Evolutionary conservation across 345 rosid species (phyloP), one percentile per base, ranked within the genome.

Genomic region (Microthlaspi erraticum): DNA sequence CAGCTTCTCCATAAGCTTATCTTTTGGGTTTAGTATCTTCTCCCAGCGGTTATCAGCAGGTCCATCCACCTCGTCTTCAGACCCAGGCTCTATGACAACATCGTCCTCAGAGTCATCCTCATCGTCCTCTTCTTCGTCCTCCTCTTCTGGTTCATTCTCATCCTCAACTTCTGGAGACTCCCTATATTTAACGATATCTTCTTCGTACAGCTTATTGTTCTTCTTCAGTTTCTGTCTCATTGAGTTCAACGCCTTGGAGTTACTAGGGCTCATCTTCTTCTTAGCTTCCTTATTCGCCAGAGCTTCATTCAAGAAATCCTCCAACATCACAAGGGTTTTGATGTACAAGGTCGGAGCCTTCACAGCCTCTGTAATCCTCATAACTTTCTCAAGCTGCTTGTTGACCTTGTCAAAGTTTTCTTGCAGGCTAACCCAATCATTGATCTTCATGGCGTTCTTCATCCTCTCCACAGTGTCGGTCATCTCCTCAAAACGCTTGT

Each of bases 181-280:
- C 75, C 94, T 82, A 8, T 50, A 85, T 61, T 83, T 91, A n/a
- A 46, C 84, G 72, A 93, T 93, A 72, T 81, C 75, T 9, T 89
- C 97, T 68, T 93, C 97, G 48, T 91, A 86, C 66, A 70, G 85
- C 78, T 89, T 93, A 68, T 93, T 91, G 60, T 91, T 89, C 81
- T 87, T 93, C 83, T 91, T 93, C 65, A 94, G 66, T 67, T 86
- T 94, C 83, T 94, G 99, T 72, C 82, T 91, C 98, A 93, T 89
- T 2, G 98, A 83, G 64, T 93, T 93, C 87, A 93, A 79, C 2
- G 97, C 98, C 84, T 89, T 93, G 12, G 96, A 89, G 79, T 91
- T 93, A 68, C 95, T 93, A 62, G 95, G 83, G 57, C 97, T 93
- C 96, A 93, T 93, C 83, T 93, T 93, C 80, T 89, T 93, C 81